Percentiles rank a stretch among this genome's conserved stretches.
phyloP scores from a whole-genome alignment of 139 green algal species.

The Micractinium conductrix region DNA sequence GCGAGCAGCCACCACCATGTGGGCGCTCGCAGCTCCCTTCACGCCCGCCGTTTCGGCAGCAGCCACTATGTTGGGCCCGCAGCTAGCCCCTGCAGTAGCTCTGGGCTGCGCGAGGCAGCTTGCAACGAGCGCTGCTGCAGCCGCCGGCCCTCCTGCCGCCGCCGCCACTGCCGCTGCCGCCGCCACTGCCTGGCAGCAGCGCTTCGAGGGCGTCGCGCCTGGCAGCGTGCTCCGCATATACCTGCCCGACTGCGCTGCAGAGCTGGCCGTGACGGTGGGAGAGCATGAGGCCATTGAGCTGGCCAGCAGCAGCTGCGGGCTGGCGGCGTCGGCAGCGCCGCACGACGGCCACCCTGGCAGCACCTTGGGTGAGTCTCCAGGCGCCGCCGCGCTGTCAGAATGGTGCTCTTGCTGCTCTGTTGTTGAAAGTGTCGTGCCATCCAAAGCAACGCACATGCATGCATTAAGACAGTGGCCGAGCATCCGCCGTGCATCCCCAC shows the following conservation, averaged over 20 bases:
- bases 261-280: not conserved
- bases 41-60: no score
- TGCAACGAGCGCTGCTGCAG: not conserved
- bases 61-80: no score
- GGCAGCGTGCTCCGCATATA: constrained; percentile 10
- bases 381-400: not conserved
- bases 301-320: not conserved
- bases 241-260: not conserved
- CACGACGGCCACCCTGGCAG: not conserved
- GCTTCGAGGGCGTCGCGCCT: not conserved
- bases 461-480: not conserved
- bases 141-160: no score
- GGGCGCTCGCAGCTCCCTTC: not conserved
- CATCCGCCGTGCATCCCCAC: not conserved
- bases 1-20: not conserved
- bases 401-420: not conserved
- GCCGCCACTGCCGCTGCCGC: not conserved
- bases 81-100: not conserved
- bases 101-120: not conserved
- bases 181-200: not conserved
- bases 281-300: constrained; percentile 35
- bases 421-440: not conserved
- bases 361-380: not conserved
- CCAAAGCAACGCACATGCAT: no score
- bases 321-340: not conserved